phyloP scores from a whole-genome alignment of 257 asterid species.

The Solanum piurae region DNA sequence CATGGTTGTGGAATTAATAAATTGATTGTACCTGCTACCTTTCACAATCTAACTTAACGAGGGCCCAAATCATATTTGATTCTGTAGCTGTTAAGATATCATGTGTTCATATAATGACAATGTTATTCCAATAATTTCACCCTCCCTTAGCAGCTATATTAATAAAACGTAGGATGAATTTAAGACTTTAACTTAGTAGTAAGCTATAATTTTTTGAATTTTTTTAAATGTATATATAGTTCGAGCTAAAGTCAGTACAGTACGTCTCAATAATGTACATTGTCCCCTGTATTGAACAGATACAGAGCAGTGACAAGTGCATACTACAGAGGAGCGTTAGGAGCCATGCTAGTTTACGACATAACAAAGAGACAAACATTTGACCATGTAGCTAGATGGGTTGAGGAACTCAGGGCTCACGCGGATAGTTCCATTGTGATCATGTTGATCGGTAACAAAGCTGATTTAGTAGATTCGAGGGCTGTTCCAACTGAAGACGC shows the following conservation, averaged over 20 bases:
- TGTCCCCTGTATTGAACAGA: conserved; percentile 19
- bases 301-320: conserved; percentile 85
- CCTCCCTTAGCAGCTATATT: not conserved
- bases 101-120: not conserved
- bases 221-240: not conserved
- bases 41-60: not conserved
- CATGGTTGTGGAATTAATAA: not conserved
- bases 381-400: conserved; percentile 78
- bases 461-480: conserved; percentile 58
- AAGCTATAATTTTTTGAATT: not conserved
- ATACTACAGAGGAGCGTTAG: conserved; percentile 75
- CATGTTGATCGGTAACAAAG: conserved; percentile 64
- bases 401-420: conserved; percentile 36
- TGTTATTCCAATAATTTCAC: not conserved
- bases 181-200: not conserved
- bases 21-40: not conserved
- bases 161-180: not conserved
- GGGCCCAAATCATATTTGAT: not conserved
- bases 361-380: conserved; percentile 59
- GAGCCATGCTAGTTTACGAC: conserved; percentile 78
- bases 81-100: not conserved
- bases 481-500: conserved; percentile 73
- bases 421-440: conserved; percentile 59
- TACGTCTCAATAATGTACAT: not conserved
- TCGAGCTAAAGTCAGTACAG: not conserved